Conservation (phyloP, 345 rosid species). For the Linum tenue region DNA sequence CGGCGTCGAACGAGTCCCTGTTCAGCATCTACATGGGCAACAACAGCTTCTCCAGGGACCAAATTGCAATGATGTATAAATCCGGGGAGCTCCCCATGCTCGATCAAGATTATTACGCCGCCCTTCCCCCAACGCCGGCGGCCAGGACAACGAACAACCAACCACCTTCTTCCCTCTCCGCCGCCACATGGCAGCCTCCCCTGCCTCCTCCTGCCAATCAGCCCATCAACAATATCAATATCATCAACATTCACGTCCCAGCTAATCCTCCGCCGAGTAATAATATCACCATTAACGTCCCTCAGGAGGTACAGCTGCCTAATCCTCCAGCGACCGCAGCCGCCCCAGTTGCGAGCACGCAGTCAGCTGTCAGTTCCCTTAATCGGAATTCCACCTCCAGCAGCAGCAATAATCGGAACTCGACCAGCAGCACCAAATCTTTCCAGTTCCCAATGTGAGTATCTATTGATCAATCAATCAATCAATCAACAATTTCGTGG, state of each 20-base stretch:
- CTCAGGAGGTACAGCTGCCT: too few relatives aligned
- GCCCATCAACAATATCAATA: too few relatives aligned
- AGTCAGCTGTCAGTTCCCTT: neutral
- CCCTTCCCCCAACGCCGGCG: too few relatives aligned
- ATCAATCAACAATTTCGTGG: too few relatives aligned
- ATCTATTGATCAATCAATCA: neutral
- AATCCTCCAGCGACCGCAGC: neutral
- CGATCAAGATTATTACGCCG: slow-evolving; percentile 26
- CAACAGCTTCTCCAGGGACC: slow-evolving; percentile 48
- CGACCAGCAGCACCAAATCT: slow-evolving; percentile 43
- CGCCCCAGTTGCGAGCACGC: neutral
- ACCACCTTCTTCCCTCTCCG: neutral
- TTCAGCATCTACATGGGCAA: slow-evolving; percentile 68
- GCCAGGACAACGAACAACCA: too few relatives aligned
- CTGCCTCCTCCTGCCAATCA: neutral
- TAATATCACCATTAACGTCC: neutral
- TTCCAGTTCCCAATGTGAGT: slow-evolving; percentile 73
- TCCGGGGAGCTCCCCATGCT: slow-evolving; percentile 46
- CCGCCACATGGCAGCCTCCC: neutral
- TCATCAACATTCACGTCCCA: slow-evolving; percentile 7
- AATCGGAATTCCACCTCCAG: slow-evolving; percentile 1
- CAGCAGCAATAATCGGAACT: slow-evolving; percentile 12
- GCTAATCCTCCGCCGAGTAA: slow-evolving; percentile 8
- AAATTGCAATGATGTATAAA: slow-evolving; percentile 31
- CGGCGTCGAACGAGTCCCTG: slow-evolving; percentile 77